Base-by-base conservation (phyloP, 2,329 filamentous ascomycete species). In the Raffaelea albimanens region DNA sequence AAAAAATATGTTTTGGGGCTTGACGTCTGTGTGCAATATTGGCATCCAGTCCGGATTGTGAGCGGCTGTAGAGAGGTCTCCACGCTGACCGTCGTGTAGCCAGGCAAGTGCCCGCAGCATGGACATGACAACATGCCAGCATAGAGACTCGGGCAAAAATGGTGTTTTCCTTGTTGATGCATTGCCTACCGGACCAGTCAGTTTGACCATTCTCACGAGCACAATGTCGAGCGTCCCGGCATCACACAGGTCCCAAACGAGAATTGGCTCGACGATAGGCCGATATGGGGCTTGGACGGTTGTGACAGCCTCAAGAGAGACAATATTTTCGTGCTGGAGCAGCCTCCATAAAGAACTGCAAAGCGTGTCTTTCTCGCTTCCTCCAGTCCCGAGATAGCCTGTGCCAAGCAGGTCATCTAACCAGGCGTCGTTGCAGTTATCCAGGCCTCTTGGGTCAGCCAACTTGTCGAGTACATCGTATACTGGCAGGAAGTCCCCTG, bases 41-140 rank as follows among this genome's bases (percentile, higher is more conserved):
- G 74, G 67, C 48, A 69, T 61, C 75, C 75, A 79, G 48, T 47
- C 51, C 31, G 40, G 34, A 39, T 2, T 13, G 7, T 23, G 8
- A 14, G 33, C 33, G 18, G 21, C 19, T 9, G 14, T 10, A 8
- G 34, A 38, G 8, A 7, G 25, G 25, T 29, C 25, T 29, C 25
- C 25, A 13, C 25, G 58, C 45, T 61, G 59, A 16, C 75, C 75
- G 40, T 75, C 67, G 56, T 80, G 76, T 19, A 79, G 59, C 64
- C 71, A 78, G 25, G 69, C 58, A 36, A 78, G 63, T 2, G 72
- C 73, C n/a, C 64, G 63, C 14, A 71, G 58, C 42, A 78, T 58
- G 8, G 68, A 70, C 11, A 63, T 57, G 13, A 73, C 62, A 9
- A 79, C 73, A 54, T 79, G 75, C 75, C 75, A 80, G 52, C 73